Conservation (phyloP, 1,139 yeast genomes). For the Eremothecium coryli region DNA sequence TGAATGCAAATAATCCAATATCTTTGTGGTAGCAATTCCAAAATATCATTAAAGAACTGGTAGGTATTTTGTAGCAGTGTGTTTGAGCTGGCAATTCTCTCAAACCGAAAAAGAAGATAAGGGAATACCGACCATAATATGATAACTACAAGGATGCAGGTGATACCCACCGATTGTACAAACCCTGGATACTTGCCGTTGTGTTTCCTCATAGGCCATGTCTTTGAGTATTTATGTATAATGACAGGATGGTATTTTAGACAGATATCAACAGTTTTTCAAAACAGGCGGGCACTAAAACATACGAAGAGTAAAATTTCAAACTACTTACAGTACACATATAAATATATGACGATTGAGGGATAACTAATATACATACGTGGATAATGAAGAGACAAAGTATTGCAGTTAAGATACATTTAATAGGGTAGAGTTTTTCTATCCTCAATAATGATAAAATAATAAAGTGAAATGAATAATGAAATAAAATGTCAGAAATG, state of each 20-base stretch:
- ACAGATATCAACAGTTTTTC: no score
- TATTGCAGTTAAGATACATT: no score
- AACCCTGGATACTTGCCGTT: conserved; percentile 25
- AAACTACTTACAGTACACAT: conserved; percentile 5
- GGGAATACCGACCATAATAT: conserved; percentile 22
- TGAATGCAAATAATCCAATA: conserved; percentile 22
- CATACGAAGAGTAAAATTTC: background rate
- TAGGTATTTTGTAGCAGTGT: conserved; percentile 1
- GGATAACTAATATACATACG: conserved; percentile 4
- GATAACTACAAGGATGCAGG: conserved; percentile 15
- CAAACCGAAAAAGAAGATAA: conserved; percentile 4
- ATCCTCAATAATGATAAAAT: no score
- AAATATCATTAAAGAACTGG: conserved; percentile 12
- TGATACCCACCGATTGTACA: conserved; percentile 20
- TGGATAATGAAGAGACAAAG: background rate
- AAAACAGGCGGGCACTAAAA: no score
- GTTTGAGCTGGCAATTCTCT: conserved; percentile 5
- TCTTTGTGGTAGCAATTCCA: conserved; percentile 21
- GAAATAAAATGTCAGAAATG: no score
- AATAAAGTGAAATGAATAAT: no score
- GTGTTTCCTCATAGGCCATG: conserved; percentile 4
- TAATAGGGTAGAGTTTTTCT: no score
- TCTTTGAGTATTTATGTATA: no score
- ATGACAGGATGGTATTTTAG: no score
- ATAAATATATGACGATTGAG: conserved; percentile 2